Percentiles rank a stretch among this genome's conserved stretches.
Evolutionary conservation across 495 filamentous ascomycete species (phyloP).

Genomic region (Pyrenula massariospora): DNA sequence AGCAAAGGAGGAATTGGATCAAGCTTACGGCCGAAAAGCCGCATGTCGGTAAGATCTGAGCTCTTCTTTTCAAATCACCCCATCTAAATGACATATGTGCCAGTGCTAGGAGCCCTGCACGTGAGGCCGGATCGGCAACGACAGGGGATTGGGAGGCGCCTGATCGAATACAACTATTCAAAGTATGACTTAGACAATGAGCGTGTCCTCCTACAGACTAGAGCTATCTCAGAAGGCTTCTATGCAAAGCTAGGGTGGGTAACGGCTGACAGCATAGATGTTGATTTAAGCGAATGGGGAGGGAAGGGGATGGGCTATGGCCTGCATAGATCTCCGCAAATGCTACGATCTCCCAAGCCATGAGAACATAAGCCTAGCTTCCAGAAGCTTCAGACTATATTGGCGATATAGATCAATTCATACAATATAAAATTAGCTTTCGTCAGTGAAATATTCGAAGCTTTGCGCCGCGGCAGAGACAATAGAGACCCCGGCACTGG

Average conservation of each 20-base stretch:
- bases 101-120: not conserved
- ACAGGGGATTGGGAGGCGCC: not conserved
- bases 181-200: not conserved
- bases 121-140: not conserved
- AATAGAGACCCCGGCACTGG: too few species aligned
- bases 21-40: not conserved
- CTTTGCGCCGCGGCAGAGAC: too few species aligned
- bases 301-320: not conserved
- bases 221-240: not conserved
- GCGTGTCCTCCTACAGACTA: not conserved
- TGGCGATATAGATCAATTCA: too few species aligned
- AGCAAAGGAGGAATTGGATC: not conserved
- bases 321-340: not conserved
- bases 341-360: not conserved
- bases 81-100: not conserved
- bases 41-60: not conserved
- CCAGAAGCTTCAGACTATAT: too few species aligned
- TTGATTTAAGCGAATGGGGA: not conserved
- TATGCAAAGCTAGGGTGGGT: not conserved
- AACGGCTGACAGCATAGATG: not conserved
- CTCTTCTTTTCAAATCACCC: not conserved
- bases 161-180: not conserved
- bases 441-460: too few species aligned
- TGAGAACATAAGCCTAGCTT: too few species aligned
- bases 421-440: too few species aligned